Evolutionary conservation across 768 basidiomycete genomes (phyloP), one percentile per base, ranked within the genome.

Genomic region (Pleurotus citrinopileatus): DNA sequence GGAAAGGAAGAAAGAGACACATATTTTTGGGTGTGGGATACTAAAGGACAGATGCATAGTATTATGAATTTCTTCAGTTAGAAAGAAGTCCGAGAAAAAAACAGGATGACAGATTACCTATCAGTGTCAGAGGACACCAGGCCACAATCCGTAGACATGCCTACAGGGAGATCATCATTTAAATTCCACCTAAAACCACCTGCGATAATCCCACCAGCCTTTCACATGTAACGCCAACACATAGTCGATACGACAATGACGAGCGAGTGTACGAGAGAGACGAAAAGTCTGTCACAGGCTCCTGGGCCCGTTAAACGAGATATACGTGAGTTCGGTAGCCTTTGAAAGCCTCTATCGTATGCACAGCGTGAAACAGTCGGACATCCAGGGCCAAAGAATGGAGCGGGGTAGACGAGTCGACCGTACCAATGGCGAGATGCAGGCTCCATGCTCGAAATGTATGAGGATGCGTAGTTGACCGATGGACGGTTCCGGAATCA

Each of bases 401-500:
- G 9, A 25, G 43, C 43, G 26, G 43, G 25, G 38, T 40, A 5
- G 38, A 5, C 38, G 19, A 29, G 45, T 26, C 2, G 45, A 47
- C 45, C 15, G 25, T 12, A 12, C n/a, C 44, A 4, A 22, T 13
- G 13, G 26, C 27, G 45, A 29, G 27, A 29, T 20, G 45, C 15
- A 7, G n/a, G n/a, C 45, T 47, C 45, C n/a, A 8, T 29, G 23
- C 19, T 13, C 9, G 27, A 47, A 3, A 37, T 22, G 15, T 51
- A 26, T 36, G 32, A 15, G 10, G 48, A 20, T 36, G 20, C 13
- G 15, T 37, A 12, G 20, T 27, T 44, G 43, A 17, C n/a, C 34
- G 27, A 19, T n/a, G 27, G 17, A 27, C 25, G 17, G 27, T 17
- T 19, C 12, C 34, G 32, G 25, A 13, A 52, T 65, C 59, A 69